A percentile compares a stretch with the other conserved stretches of the same genome.
These are phyloP conservation scores for Cercospora sp. DNA, from an alignment of 2,329 filamentous ascomycete species.

Conservation along the genomic window DNA sequence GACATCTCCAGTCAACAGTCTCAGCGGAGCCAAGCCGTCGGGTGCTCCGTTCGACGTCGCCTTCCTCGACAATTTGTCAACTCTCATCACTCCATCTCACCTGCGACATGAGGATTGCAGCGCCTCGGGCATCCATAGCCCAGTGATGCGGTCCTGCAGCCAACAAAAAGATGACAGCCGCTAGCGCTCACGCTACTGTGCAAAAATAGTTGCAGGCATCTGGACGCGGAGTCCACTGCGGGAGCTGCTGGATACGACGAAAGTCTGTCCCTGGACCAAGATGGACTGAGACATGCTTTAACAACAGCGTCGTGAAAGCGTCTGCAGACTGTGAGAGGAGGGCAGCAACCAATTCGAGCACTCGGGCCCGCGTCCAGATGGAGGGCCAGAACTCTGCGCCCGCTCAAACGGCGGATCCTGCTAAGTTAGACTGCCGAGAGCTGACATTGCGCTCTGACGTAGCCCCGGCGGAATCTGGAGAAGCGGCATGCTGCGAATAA, in stretches of 20 bases:
- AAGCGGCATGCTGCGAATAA: not conserved
- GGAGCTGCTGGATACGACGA: not conserved
- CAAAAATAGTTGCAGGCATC: not conserved
- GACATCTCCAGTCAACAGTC: not conserved
- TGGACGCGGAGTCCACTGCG: not conserved
- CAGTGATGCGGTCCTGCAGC: not conserved
- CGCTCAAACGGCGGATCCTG: not conserved
- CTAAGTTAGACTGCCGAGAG: not conserved
- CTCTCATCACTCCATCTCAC: not conserved
- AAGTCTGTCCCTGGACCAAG: not conserved
- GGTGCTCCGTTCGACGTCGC: not conserved
- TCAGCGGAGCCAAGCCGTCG: not conserved
- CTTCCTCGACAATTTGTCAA: not conserved
- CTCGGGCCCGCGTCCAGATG: not conserved
- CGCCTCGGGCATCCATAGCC: not conserved
- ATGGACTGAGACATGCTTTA: not conserved
- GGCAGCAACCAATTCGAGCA: not conserved
- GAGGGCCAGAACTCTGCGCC: not conserved
- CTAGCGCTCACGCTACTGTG: not conserved
- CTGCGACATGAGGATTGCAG: not conserved
- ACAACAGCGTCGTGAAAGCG: not conserved
- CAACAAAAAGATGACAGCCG: not conserved
- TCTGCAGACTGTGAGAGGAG: not conserved
- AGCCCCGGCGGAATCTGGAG: not conserved
- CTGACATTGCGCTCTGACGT: not conserved